A percentile compares a stretch with the other conserved stretches of the same genome.
Evolutionary conservation across 345 rosid genomes (phyloP).

Genomic region (Heritiera fomes): DNA sequence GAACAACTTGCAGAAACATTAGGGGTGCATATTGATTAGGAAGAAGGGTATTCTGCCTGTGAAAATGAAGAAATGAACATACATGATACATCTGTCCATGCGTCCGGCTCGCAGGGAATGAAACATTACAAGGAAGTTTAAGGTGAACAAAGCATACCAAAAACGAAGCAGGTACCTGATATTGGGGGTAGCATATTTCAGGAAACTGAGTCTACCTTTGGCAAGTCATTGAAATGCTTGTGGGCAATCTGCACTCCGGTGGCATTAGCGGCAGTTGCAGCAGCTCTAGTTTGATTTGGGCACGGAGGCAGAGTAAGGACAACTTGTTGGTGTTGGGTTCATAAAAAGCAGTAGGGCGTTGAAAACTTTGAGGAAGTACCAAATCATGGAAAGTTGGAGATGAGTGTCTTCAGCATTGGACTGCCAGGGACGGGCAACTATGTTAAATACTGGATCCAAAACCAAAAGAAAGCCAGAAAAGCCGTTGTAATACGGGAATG

Average conservation of each 20-base stretch:
- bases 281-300: neutral
- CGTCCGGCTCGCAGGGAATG: neutral
- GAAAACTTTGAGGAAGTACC: neutral
- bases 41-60: too few relatives aligned
- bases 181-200: neutral
- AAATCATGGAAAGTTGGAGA: too few relatives aligned
- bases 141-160: neutral
- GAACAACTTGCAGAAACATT: neutral
- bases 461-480: too few relatives aligned
- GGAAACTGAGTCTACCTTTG: neutral
- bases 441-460: too few relatives aligned
- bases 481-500: too few relatives aligned
- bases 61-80: neutral
- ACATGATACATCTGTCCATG: neutral
- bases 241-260: neutral
- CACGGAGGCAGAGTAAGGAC: too few relatives aligned
- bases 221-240: neutral
- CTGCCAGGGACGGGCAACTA: too few relatives aligned
- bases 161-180: neutral
- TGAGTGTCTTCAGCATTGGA: too few relatives aligned
- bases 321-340: neutral
- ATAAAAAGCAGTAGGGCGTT: neutral
- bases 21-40: neutral
- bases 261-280: neutral
- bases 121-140: neutral